A percentile compares a stretch with the other conserved stretches of the same genome.
Evolutionary conservation across 2,329 filamentous ascomycete species (phyloP).

Genomic region (Trichoderma koningii): DNA sequence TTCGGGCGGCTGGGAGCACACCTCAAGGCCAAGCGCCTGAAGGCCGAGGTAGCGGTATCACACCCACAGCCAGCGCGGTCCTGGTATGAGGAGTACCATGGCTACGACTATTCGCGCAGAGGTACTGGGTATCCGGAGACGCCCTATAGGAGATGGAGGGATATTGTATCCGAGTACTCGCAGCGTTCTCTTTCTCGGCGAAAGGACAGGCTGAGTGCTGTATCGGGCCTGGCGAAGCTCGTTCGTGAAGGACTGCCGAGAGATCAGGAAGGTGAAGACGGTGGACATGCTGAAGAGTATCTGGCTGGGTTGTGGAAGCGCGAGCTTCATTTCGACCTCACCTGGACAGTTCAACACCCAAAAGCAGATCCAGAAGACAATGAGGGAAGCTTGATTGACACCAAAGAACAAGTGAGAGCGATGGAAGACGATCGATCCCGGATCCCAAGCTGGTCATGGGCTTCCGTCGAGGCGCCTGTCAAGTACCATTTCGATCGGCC

Average conservation of each 20-base stretch:
- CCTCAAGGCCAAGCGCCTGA: not conserved
- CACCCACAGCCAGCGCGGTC: not conserved
- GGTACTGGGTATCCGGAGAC: not conserved
- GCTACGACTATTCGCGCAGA: not conserved
- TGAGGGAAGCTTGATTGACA: too few relatives aligned
- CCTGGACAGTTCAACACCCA: not conserved
- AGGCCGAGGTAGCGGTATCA: not conserved
- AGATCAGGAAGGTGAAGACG: not conserved
- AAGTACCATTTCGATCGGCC: not conserved
- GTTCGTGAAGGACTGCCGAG: not conserved
- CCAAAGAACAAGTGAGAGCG: not conserved
- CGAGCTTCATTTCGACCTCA: not conserved
- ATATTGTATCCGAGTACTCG: not conserved
- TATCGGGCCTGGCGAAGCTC: not conserved
- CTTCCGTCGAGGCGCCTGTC: not conserved
- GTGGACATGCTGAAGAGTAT: not conserved
- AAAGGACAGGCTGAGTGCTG: not conserved
- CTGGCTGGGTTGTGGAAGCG: not conserved
- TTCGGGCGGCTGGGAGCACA: not conserved
- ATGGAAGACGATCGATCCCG: not conserved
- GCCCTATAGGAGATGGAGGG: slow-evolving; percentile 5
- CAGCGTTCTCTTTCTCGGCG: not conserved
- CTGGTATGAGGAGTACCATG: not conserved
- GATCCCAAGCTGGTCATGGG: slow-evolving; percentile 4
- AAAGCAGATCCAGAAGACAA: not conserved